These are phyloP conservation scores for Kwoniella mangroviensis DNA, from an alignment of 768 basidiomycete species.

Conservation along the genomic window DNA sequence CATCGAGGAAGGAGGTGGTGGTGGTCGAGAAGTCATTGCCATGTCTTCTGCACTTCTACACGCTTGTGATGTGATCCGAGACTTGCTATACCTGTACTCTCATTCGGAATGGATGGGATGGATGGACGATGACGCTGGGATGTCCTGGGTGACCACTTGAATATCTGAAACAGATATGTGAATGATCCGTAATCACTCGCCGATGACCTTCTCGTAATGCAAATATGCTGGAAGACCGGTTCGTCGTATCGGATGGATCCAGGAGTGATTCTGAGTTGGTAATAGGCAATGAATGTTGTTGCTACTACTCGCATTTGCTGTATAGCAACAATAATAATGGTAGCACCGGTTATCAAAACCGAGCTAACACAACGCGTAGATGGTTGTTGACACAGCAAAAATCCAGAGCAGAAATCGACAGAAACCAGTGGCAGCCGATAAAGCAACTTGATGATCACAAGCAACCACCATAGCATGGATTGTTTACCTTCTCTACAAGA, in stretches of 20 bases:
- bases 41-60: background rate
- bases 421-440: background rate
- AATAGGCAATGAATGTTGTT: background rate
- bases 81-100: no score
- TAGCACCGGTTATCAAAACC: background rate
- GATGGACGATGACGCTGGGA: no score
- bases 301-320: background rate
- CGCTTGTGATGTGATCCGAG: background rate
- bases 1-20: background rate
- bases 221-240: background rate
- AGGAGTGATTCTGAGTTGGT: background rate
- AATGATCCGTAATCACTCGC: background rate
- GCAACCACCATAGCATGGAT: no score
- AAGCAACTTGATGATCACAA: background rate
- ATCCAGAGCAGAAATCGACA: background rate
- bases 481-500: background rate
- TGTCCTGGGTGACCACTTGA: background rate
- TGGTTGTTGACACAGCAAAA: background rate
- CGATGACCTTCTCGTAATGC: background rate
- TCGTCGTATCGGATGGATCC: background rate
- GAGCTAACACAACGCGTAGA: background rate
- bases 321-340: background rate
- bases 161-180: background rate
- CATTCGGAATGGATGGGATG: no score
- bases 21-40: conserved; percentile 1